Base-by-base conservation (phyloP, 352 stramenopile genomes). In the Globisporangium solare region DNA sequence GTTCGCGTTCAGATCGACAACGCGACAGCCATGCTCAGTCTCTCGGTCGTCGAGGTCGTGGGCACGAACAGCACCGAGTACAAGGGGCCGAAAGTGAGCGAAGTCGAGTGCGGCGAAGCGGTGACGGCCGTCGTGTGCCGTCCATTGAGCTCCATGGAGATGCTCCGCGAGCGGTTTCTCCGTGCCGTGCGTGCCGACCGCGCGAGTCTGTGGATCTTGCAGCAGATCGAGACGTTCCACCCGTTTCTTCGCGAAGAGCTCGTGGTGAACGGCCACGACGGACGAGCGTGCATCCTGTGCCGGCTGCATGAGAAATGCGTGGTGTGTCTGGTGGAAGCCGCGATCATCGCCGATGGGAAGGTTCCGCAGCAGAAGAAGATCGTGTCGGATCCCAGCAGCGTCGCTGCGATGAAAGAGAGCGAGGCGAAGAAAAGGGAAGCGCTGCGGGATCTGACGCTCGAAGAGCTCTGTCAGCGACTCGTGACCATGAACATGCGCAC, bases 191-290 rank as follows among this genome's bases (percentile, higher is more conserved):
- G 79, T 27, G 76, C 75, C 12, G 76, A 93, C 43, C 65, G 64
- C 3, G 69, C 67, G 1, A 75, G 50, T 64, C 20, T 77, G 8
- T 72, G 60, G 54, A 61, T 88, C 2, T 57, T 93, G 2, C 40
- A 80, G 41, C 80, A 93, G 48, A 58, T 89, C 24, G 79, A 85
- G 41, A 87, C 80, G 3, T 92, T 83, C 52, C 80, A 89, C 27
- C 56, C 72, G 49, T 89, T 79, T 52, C 32, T 72, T 0, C 31
- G 54, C 0, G 57, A 58, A 32, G 57, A 54, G 27, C 18, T 58
- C 21, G 50, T 40, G 10, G 13, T 17, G 8, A 17, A 22, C 0
- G 40, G 47, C 27, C 27, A 35, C 27, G 27, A 35, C 17, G 6
- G 35, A 18, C 50, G 6, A 41, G 35, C 51, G 12, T 75, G 64